These are phyloP conservation scores for Viridothelium virens DNA, from an alignment of 495 filamentous ascomycete genomes.

Conservation along the genomic window DNA sequence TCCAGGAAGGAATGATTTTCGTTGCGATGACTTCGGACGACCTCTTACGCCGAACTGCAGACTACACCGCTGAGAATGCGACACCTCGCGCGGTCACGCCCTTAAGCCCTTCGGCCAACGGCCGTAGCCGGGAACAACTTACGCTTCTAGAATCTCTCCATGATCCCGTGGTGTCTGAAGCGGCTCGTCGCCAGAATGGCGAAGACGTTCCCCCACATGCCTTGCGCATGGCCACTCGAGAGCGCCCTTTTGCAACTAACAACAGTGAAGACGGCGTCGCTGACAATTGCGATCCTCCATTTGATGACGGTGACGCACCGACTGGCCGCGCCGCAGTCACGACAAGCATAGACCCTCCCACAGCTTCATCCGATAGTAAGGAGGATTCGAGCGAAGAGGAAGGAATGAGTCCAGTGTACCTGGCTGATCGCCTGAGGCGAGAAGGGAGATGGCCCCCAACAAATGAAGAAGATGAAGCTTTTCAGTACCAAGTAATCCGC, in stretches of 20 bases:
- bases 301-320: constrained; percentile 16
- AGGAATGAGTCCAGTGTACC: not conserved
- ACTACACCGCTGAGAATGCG: constrained; percentile 3
- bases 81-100: not conserved
- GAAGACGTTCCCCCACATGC: constrained; percentile 15
- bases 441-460: constrained; percentile 11
- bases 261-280: not conserved
- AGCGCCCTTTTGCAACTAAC: constrained; percentile 2
- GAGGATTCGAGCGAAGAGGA: constrained; percentile 13
- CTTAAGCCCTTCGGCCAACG: not conserved
- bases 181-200: not conserved
- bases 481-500: constrained; percentile 36
- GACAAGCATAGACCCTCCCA: not conserved
- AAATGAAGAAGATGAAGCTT: constrained; percentile 27
- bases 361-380: not conserved
- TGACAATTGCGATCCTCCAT: constrained; percentile 12
- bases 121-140: not conserved
- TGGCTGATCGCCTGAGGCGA: not conserved
- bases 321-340: constrained; percentile 6
- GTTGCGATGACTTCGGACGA: constrained; percentile 76
- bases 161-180: not conserved
- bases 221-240: not conserved
- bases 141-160: not conserved
- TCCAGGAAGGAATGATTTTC: constrained; percentile 91
- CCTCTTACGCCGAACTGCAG: constrained; percentile 32